phyloP scores from a whole-genome alignment of 306 rosid genomes.

The Purshia tridentata region DNA sequence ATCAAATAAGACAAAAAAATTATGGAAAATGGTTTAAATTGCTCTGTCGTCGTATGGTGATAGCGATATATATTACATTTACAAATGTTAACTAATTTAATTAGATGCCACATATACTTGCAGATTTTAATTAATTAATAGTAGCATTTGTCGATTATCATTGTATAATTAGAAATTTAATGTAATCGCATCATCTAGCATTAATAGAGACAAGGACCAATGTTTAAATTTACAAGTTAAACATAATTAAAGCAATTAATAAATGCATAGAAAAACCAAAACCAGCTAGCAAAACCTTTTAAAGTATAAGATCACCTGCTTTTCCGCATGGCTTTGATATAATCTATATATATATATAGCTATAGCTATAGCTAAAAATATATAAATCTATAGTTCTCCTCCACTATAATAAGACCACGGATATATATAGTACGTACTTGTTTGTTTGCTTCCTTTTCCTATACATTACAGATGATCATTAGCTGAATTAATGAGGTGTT shows the following conservation, averaged over 20 bases:
- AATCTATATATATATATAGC: background rate
- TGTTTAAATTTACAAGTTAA: no score
- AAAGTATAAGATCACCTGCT: background rate
- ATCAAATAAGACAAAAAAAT: background rate
- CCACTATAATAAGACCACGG: no score
- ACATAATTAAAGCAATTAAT: no score
- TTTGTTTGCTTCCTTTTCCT: no score
- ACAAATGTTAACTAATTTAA: background rate
- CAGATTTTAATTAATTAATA: background rate
- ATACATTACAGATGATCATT: no score
- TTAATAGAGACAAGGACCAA: no score
- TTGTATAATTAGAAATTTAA: background rate
- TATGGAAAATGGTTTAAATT: background rate
- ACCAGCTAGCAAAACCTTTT: background rate
- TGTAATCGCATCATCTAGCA: background rate
- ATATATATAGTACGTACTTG: no score
- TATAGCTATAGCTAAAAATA: no score
- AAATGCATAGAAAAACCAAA: background rate
- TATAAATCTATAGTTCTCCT: no score
- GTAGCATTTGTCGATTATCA: background rate
- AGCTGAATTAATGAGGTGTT: no score
- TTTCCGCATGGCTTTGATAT: background rate
- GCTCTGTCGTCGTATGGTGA: background rate
- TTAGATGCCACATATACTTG: background rate
- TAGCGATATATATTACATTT: background rate